Conservation (phyloP, 352 stramenopile genomes). For the Pythium aquatile region DNA sequence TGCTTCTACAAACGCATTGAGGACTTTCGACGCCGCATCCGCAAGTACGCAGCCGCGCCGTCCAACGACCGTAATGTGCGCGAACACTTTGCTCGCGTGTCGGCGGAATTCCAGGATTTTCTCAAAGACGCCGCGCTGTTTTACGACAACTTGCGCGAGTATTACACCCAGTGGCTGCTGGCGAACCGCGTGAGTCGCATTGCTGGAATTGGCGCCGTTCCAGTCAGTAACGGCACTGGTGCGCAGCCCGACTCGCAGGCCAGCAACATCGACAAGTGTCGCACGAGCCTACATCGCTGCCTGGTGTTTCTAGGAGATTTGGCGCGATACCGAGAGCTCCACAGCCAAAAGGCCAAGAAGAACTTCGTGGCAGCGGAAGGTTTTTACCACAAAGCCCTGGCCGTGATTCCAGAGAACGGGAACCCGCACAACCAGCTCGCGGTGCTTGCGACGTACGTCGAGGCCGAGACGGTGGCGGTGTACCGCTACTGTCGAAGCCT, state of each 20-base stretch:
- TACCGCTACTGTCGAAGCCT: constrained; percentile 90
- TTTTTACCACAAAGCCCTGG: constrained; percentile 72
- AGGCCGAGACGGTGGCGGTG: constrained; percentile 88
- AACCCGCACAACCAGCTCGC: constrained; percentile 87
- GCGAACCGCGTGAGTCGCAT: constrained; percentile 42
- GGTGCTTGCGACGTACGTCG: constrained; percentile 83
- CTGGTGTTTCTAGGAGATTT: constrained; percentile 82
- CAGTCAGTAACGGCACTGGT: constrained; percentile 13
- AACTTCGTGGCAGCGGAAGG: constrained; percentile 70
- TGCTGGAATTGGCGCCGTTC: constrained; percentile 17
- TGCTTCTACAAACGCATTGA: constrained; percentile 92
- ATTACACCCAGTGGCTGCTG: constrained; percentile 49
- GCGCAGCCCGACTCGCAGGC: constrained; percentile 3
- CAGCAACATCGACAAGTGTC: constrained; percentile 33
- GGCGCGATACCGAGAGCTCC: constrained; percentile 77
- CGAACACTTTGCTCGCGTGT: constrained; percentile 78
- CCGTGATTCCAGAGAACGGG: constrained; percentile 70
- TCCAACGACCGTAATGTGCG: constrained; percentile 62
- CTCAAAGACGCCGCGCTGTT: constrained; percentile 59
- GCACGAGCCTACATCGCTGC: constrained; percentile 77
- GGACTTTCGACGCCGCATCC: constrained; percentile 83
- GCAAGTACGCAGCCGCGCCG: constrained; percentile 79
- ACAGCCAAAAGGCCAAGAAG: constrained; percentile 84
- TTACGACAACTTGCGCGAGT: constrained; percentile 66
- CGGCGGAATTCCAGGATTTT: constrained; percentile 73